A percentile compares a stretch with the other conserved stretches of the same genome.
These are phyloP conservation scores for Phaeotremella skinneri DNA, from an alignment of 768 basidiomycete species.

Conservation along the genomic window DNA sequence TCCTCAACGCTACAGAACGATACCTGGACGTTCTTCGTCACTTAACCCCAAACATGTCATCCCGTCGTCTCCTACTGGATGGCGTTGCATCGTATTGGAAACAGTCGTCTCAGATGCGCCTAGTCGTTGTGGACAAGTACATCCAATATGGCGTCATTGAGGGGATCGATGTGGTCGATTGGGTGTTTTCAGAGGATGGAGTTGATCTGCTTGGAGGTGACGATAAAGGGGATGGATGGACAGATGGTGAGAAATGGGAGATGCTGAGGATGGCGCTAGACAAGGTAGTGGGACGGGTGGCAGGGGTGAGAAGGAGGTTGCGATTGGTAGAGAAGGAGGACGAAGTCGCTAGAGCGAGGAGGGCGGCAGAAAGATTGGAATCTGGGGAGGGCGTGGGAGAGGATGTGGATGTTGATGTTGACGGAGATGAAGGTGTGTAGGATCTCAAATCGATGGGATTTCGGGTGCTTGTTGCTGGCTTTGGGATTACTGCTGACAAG, in stretches of 20 bases:
- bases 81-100: conserved; percentile 78
- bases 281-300: conserved; percentile 85
- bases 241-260: conserved; percentile 70
- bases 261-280: conserved; percentile 75
- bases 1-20: conserved; percentile 94
- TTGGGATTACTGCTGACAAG: neutral
- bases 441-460: neutral
- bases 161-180: conserved; percentile 81
- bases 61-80: conserved; percentile 61
- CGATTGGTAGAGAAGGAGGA: conserved; percentile 77
- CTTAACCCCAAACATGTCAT: conserved; percentile 60
- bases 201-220: conserved; percentile 49
- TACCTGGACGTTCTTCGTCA: conserved; percentile 61
- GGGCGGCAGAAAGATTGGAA: conserved; percentile 54
- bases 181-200: conserved; percentile 62
- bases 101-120: conserved; percentile 77
- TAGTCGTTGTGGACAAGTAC: conserved; percentile 93
- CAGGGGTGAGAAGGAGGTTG: conserved; percentile 71
- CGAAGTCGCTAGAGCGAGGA: conserved; percentile 72
- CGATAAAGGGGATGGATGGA: conserved; percentile 52
- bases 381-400: conserved; percentile 65
- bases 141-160: conserved; percentile 99
- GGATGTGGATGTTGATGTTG: conserved; percentile 63
- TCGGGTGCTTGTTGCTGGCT: neutral
- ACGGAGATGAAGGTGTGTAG: conserved; percentile 25